Evolutionary conservation across 2,329 filamentous ascomycete species (phyloP), one percentile per base, ranked within the genome.

Genomic region (Myriosclerotinia scirpicola): DNA sequence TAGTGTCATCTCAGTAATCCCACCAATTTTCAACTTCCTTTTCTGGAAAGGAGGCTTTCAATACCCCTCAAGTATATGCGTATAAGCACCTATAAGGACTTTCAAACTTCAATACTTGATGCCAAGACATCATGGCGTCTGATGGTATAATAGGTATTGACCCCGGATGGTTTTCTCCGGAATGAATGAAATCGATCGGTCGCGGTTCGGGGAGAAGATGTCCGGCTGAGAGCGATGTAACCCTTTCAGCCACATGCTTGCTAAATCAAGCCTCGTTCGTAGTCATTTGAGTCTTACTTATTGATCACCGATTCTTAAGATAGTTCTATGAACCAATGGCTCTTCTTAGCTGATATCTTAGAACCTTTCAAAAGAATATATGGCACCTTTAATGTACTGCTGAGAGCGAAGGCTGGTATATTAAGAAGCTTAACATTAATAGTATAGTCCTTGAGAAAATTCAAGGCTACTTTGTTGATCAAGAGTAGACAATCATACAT

Each of bases 141-240:
- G 38, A 60, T 60, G 11, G 5, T 38, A 38, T 22, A 2, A 48
- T 20, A 6, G 6, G 5, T 9, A 22, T 26, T 22, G 17, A 36
- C 14, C 30, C 20, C 56, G 42, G 12, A 59, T 48, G 14, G 6
- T 22, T 34, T 22, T 48, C 56, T 59, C 14, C 54, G 22, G 30
- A 26, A 17, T 44, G 20, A 38, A 58, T 36, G 52, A 54, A 17
- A 20, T 12, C 9, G 12, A 22, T 60, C 44, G 30, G 56, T 46
- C 26, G 42, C 40, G 55, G 26, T 26, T 38, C 44, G 44, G 44
- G 46, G 38, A 15, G 42, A 50, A 6, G 48, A 22, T 34, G 22
- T 59, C 17, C 42, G 26, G 42, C 20, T 48, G 56, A 48, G 9
- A 36, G 44, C 42, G 44, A 60, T 60, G 56, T 60, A 50, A 50